Percentiles rank a stretch among this genome's conserved stretches.
These are phyloP conservation scores for Solanum aculeatissimum DNA, from an alignment of 305 asterid genomes.

Conservation along the genomic window DNA sequence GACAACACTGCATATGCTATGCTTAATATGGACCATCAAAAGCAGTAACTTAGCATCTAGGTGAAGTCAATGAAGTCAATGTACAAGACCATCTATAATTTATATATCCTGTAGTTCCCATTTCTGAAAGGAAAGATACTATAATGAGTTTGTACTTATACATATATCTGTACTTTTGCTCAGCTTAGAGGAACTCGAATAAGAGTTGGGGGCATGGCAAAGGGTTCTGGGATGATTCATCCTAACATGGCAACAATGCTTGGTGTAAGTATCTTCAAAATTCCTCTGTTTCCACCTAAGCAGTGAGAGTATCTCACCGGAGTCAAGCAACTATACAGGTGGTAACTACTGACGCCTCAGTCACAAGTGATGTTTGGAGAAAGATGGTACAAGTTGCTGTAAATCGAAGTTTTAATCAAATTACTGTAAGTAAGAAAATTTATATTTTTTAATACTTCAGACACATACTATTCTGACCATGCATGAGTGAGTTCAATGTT, in stretches of 20 bases:
- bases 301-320: not conserved
- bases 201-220: slow-evolving; percentile 90
- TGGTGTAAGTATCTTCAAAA: slow-evolving; percentile 43
- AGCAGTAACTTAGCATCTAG: not conserved
- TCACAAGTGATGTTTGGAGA: slow-evolving; percentile 82
- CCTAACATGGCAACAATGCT: slow-evolving; percentile 99
- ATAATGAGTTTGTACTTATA: not conserved
- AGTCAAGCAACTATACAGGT: slow-evolving; percentile 41
- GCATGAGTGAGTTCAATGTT: not conserved
- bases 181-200: slow-evolving; percentile 67
- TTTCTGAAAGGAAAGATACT: not conserved
- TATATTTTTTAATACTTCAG: not conserved
- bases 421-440: slow-evolving; percentile 47
- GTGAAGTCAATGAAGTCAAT: not conserved
- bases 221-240: slow-evolving; percentile 98
- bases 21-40: not conserved
- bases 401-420: slow-evolving; percentile 90
- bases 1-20: not conserved
- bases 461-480: not conserved
- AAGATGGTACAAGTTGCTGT: slow-evolving; percentile 84
- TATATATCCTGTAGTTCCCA: not conserved
- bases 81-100: not conserved
- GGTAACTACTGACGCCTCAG: slow-evolving; percentile 85
- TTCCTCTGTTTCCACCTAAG: not conserved
- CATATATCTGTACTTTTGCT: not conserved